Evolutionary conservation across 192 early-diverging fungal genomes (phyloP), one percentile per base, ranked within the genome.

Genomic region (Backusella luteola): DNA sequence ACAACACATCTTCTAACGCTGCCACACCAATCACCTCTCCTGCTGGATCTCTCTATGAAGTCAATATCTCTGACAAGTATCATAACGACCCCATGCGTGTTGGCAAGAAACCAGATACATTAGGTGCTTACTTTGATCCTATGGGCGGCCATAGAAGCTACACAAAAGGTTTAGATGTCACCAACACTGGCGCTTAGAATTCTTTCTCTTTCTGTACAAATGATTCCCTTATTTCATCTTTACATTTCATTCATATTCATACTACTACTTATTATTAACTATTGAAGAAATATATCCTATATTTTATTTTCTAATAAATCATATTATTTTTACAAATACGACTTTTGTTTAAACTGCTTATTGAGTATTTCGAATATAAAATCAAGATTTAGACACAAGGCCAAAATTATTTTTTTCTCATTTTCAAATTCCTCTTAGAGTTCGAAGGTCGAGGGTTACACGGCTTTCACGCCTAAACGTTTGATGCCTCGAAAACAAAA

Each of bases 61-160:
- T 32, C 0, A 23, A 14, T 23, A 1, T 23, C 8, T 15, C 34
- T 26, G 42, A 46, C 29, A 71, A 66, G 36, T 76, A 69, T 21
- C 68, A 71, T 39, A 69, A 69, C 34, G 77, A 78, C 53, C 77
- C 77, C 29, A 73, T 73, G 59, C 39, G 77, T 44, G 39, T 49
- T 17, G 67, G 34, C 0, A 73, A 34, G 21, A 56, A 68, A 12
- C 77, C 77, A 34, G 77, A 78, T 67, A 73, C 44, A 29, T 29
- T 73, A 26, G 77, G 77, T 17, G 4, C n/a, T 12, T 78, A 49
- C 29, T 34, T 73, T 38, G 77, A 78, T 67, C 77, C 77, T 11
- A 78, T 78, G 77, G 77, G 77, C 38, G 70, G 71, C 1, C 71
- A 66, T 46, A 44, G 71, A 39, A 68, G 71, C 17, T 44, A 44